phyloP scores from a whole-genome alignment of 106 monocot genomes.

The Phalaenopsis equestris region DNA sequence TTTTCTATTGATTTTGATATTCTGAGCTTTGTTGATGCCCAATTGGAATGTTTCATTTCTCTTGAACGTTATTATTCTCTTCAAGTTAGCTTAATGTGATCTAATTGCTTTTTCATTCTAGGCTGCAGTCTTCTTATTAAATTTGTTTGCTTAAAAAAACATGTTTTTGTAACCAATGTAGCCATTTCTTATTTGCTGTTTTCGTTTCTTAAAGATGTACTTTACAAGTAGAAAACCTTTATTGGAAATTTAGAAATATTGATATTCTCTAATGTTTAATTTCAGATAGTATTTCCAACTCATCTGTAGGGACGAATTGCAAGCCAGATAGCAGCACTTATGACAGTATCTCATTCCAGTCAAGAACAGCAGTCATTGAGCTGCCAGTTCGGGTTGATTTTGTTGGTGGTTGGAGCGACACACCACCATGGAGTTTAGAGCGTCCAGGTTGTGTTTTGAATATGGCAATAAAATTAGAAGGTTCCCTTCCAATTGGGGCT shows the following conservation, averaged over 20 bases:
- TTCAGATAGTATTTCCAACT: slow-evolving; percentile 22
- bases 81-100: too few species aligned
- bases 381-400: slow-evolving; percentile 92
- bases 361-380: slow-evolving; percentile 41
- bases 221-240: background rate
- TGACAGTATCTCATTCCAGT: slow-evolving; percentile 13
- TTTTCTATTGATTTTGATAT: too few species aligned
- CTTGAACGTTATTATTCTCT: too few species aligned
- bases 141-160: too few species aligned
- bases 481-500: slow-evolving; percentile 54
- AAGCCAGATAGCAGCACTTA: slow-evolving; percentile 6
- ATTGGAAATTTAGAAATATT: background rate
- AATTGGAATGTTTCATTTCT: too few species aligned
- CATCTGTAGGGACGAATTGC: slow-evolving; percentile 8
- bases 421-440: slow-evolving; percentile 97
- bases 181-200: too few species aligned
- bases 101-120: too few species aligned
- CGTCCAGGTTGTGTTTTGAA: slow-evolving; percentile 91
- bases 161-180: too few species aligned
- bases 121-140: too few species aligned
- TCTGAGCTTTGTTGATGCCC: too few species aligned
- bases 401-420: slow-evolving; percentile 98
- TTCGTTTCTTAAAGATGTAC: too few species aligned
- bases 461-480: slow-evolving; percentile 80
- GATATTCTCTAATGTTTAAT: background rate